phyloP scores from a whole-genome alignment of 768 basidiomycete genomes.

The Sarcodon sp. region DNA sequence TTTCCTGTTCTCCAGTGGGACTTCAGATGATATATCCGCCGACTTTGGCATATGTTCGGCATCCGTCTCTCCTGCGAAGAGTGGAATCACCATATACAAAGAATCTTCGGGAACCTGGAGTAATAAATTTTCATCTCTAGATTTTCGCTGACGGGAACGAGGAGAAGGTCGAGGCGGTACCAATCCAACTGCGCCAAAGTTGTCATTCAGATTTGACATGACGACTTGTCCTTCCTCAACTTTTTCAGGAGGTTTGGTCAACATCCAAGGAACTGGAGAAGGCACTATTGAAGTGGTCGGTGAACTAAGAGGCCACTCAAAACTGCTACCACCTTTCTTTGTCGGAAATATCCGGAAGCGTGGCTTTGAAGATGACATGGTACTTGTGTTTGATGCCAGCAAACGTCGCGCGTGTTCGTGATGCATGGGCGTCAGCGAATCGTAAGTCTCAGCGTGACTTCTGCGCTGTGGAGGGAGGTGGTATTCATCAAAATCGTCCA shows the following conservation, averaged over 20 bases:
- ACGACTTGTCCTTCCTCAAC: not conserved
- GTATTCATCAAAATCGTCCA: not conserved
- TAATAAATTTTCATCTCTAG: conserved; percentile 28
- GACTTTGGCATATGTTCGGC: conserved; percentile 9
- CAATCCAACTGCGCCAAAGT: conserved; percentile 72
- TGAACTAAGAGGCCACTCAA: not conserved
- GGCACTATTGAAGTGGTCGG: not conserved
- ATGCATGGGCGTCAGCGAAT: not conserved
- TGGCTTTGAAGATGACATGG: not conserved
- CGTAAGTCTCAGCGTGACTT: not conserved
- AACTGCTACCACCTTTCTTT: not conserved
- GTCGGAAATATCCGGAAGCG: not conserved
- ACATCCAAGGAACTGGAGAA: not conserved
- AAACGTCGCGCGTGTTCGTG: not conserved
- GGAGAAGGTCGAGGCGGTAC: not conserved
- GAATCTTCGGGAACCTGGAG: conserved; percentile 53
- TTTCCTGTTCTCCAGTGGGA: conserved; percentile 40
- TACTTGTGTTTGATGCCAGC: not conserved
- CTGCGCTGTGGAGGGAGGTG: not conserved
- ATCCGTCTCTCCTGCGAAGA: conserved; percentile 75
- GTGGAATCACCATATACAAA: conserved; percentile 72
- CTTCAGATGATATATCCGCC: conserved; percentile 10
- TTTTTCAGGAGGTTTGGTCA: not conserved
- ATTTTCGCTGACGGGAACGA: not conserved
- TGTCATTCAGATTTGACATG: conserved; percentile 56